phyloP scores from a whole-genome alignment of 202 grass and related monocot species.

The Eragrostis tef region DNA sequence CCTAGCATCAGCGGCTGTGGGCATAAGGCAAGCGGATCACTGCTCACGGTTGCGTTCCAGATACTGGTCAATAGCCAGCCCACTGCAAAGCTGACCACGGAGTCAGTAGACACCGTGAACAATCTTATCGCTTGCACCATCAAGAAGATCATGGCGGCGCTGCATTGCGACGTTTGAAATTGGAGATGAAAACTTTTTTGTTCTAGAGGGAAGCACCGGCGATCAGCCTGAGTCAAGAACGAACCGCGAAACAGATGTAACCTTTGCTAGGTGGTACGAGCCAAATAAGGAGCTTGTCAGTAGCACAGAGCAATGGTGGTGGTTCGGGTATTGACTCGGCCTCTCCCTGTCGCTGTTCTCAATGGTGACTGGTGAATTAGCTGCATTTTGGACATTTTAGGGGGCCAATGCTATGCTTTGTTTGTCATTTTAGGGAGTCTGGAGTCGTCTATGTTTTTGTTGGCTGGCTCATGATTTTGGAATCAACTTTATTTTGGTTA shows the following conservation, averaged over 20 bases:
- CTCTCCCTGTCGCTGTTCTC: conserved; percentile 15
- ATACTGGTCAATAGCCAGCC: conserved; percentile 90
- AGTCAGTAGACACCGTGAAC: conserved; percentile 76
- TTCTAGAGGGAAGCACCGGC: not conserved
- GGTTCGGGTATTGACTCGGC: conserved; percentile 99
- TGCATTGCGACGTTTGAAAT: conserved; percentile 59
- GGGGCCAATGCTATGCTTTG: not conserved
- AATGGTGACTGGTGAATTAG: not conserved
- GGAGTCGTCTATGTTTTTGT: conserved; percentile 43
- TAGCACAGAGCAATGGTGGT: conserved; percentile 88
- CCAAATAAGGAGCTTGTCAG: conserved; percentile 27
- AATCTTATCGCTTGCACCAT: conserved; percentile 88
- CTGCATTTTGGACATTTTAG: conserved; percentile 40
- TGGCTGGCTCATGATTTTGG: conserved; percentile 37
- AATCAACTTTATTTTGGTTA: conserved; percentile 8
- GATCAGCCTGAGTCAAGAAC: conserved; percentile 89
- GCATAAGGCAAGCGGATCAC: conserved; percentile 46
- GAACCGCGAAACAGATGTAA: conserved; percentile 62
- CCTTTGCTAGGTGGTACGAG: conserved; percentile 85
- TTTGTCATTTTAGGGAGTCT: conserved; percentile 13
- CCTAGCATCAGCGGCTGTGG: not conserved
- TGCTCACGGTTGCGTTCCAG: conserved; percentile 90
- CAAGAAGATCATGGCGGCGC: conserved; percentile 78
- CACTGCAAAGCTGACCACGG: conserved; percentile 76
- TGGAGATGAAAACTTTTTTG: conserved; percentile 1